Conservation (phyloP, 345 rosid genomes). For the Populus deltoides region DNA sequence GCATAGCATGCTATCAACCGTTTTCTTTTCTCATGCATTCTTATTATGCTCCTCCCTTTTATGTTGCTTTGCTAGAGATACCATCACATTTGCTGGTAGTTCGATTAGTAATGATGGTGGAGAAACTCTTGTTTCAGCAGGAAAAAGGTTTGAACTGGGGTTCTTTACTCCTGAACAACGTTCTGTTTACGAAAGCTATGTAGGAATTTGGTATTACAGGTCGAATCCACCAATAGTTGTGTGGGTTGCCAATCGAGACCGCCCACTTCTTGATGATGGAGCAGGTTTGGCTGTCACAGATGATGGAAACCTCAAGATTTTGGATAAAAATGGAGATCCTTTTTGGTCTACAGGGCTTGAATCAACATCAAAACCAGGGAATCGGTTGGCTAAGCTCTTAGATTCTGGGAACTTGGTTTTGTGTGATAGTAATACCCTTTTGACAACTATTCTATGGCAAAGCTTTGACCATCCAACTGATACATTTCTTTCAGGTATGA, state of each 20-base stretch:
- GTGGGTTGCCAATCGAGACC: no score
- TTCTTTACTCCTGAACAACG: constrained; percentile 45
- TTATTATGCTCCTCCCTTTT: no score
- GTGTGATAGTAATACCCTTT: no score
- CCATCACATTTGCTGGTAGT: not conserved
- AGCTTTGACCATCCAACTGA: constrained; percentile 55
- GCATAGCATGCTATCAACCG: no score
- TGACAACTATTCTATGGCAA: not conserved
- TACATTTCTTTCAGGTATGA: constrained; percentile 64
- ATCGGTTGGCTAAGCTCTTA: no score
- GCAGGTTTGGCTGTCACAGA: no score
- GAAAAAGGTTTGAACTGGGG: constrained; percentile 26
- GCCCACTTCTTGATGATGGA: no score
- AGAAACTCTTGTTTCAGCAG: constrained; percentile 27
- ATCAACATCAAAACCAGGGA: not conserved
- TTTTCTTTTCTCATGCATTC: no score
- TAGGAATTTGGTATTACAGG: constrained; percentile 45
- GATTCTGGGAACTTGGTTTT: no score
- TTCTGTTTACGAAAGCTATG: constrained; percentile 21
- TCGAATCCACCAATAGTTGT: constrained; percentile 13
- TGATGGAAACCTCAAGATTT: not conserved
- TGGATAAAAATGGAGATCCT: constrained; percentile 25
- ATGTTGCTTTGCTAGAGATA: constrained; percentile 12
- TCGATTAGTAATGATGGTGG: not conserved
- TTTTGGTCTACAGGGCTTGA: constrained; percentile 17